These are phyloP conservation scores for Dillenia suffruticosa DNA, from an alignment of 164 flowering plant species.

Conservation along the genomic window DNA sequence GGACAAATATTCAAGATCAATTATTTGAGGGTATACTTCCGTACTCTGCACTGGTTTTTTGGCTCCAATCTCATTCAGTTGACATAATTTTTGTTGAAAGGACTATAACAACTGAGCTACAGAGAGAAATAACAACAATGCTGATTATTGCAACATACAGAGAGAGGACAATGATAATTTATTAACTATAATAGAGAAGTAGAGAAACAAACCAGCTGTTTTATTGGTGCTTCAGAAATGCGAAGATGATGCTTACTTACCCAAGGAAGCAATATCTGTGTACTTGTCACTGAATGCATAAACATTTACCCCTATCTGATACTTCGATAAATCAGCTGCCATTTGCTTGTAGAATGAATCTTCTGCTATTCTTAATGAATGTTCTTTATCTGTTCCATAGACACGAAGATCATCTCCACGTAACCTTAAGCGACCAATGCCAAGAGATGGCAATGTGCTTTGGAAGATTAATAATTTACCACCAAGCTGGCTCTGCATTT, in stretches of 20 bases:
- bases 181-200: too few relatives aligned
- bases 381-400: slow-evolving; percentile 94
- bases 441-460: slow-evolving; percentile 86
- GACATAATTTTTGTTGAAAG: too few relatives aligned
- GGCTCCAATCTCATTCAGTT: too few relatives aligned
- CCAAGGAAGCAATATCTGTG: slow-evolving; percentile 90
- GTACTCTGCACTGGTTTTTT: too few relatives aligned
- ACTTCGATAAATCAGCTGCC: slow-evolving; percentile 95
- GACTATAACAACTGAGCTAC: too few relatives aligned
- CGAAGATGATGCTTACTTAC: slow-evolving; percentile 39
- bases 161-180: too few relatives aligned
- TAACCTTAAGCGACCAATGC: slow-evolving; percentile 82
- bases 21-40: too few relatives aligned
- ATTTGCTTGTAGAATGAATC: slow-evolving; percentile 96
- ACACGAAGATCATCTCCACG: slow-evolving; percentile 91
- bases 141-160: background rate
- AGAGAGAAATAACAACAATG: background rate
- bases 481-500: slow-evolving; percentile 83
- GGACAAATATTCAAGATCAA: too few relatives aligned
- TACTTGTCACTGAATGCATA: slow-evolving; percentile 96
- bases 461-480: slow-evolving; percentile 92
- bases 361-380: slow-evolving; percentile 69
- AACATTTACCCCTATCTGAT: slow-evolving; percentile 75
- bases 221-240: background rate
- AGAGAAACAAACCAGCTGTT: too few relatives aligned